Conservation (phyloP, 352 stramenopile genomes). For the Globisporangium iwayamae region DNA sequence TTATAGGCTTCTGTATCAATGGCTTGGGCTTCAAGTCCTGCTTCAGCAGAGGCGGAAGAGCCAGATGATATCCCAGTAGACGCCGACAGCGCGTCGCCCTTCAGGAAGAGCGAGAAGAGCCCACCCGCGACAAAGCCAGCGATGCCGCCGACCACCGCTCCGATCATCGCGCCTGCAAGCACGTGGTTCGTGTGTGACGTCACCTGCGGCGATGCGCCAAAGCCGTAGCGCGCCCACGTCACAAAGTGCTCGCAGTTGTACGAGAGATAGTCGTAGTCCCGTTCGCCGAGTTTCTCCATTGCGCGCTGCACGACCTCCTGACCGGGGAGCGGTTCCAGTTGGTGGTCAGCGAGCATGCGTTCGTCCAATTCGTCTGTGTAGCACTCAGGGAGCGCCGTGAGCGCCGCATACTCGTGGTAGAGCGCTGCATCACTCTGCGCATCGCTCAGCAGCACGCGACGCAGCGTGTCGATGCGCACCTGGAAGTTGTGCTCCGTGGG, state of each 20-base stretch:
- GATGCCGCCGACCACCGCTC: conserved; percentile 51
- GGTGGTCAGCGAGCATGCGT: conserved; percentile 42
- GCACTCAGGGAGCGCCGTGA: conserved; percentile 23
- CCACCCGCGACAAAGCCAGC: conserved; percentile 57
- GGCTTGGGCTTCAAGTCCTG: conserved; percentile 1
- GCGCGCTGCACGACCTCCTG: conserved; percentile 46
- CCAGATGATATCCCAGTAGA: conserved; percentile 24
- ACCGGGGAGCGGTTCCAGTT: conserved; percentile 32
- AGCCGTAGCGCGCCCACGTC: conserved; percentile 63
- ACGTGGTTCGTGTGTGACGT: conserved; percentile 54
- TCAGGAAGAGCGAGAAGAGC: conserved; percentile 58
- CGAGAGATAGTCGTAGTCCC: conserved; percentile 43
- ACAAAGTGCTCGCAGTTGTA: conserved; percentile 83
- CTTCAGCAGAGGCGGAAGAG: conserved; percentile 5
- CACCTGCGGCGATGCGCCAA: conserved; percentile 53
- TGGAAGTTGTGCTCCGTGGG: conserved; percentile 36
- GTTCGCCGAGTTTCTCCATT: conserved; percentile 44
- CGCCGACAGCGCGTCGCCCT: conserved; percentile 46
- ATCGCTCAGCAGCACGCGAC: conserved; percentile 28
- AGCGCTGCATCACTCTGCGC: conserved; percentile 4
- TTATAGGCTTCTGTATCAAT: neutral
- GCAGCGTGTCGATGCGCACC: conserved; percentile 61
- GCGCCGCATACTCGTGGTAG: conserved; percentile 10
- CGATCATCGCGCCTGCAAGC: conserved; percentile 55
- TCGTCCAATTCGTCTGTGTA: conserved; percentile 47